A percentile compares a stretch with the other conserved stretches of the same genome.
phyloP scores from a whole-genome alignment of 192 early-diverging fungal genomes.

The Chytriomyces sp. region DNA sequence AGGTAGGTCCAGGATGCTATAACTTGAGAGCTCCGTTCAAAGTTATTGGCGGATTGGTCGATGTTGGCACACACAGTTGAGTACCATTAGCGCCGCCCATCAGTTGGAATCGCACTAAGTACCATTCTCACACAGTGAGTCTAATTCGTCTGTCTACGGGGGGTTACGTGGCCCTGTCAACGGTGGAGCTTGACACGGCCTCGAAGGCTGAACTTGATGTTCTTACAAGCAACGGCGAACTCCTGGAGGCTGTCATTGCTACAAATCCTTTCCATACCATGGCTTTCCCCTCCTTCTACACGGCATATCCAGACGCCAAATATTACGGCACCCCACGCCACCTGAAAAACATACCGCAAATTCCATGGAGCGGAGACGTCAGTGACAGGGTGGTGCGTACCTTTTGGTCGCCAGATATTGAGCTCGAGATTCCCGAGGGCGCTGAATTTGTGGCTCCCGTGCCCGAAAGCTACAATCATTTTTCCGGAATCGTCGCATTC shows the following conservation, averaged over 20 bases:
- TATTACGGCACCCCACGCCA: constrained; percentile 34
- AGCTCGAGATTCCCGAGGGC: constrained; percentile 12
- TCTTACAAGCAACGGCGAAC: constrained; percentile 23
- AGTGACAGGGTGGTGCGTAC: background rate
- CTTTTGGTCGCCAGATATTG: constrained; percentile 3
- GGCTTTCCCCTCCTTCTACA: constrained; percentile 21
- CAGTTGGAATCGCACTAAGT: background rate
- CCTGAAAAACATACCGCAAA: background rate
- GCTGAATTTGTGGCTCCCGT: constrained; percentile 23
- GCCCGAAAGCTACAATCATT: constrained; percentile 31
- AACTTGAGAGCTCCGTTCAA: constrained; percentile 19
- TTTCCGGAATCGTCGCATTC: constrained; percentile 30
- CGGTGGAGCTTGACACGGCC: constrained; percentile 19
- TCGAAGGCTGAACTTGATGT: constrained; percentile 17
- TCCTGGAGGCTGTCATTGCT: constrained; percentile 34
- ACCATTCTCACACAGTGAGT: background rate
- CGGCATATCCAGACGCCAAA: constrained; percentile 20
- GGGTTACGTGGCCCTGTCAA: constrained; percentile 12
- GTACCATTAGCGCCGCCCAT: background rate
- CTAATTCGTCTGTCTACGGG: constrained; percentile 17
- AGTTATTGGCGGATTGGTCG: background rate
- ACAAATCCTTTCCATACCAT: constrained; percentile 36
- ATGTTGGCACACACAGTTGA: constrained; percentile 33
- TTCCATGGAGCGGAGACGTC: constrained; percentile 6
- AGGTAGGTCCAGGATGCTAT: constrained; percentile 29